Conservation (phyloP, 257 asterid genomes). For the Nicotiana tomentosiformis region DNA sequence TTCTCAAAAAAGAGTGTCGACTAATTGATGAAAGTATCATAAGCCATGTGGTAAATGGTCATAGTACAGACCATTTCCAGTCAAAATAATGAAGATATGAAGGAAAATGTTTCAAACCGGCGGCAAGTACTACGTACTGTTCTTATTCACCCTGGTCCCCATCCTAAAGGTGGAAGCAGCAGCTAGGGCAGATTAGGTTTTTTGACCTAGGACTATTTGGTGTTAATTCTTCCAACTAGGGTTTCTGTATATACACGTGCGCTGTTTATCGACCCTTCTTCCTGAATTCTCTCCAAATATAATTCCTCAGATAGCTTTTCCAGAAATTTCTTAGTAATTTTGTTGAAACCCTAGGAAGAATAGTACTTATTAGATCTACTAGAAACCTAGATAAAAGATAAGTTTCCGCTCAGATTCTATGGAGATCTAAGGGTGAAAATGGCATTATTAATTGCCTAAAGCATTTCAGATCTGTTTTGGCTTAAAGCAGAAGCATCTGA, state of each 20-base stretch:
- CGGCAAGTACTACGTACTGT: no score
- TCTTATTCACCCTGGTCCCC: no score
- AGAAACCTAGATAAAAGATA: neutral
- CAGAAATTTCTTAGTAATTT: neutral
- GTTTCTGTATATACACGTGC: conserved; percentile 7
- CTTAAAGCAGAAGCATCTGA: neutral
- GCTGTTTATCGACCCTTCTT: neutral
- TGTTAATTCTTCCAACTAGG: neutral
- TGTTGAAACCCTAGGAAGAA: neutral
- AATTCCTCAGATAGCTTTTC: no score
- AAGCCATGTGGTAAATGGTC: neutral
- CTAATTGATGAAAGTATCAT: neutral
- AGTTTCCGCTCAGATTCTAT: neutral
- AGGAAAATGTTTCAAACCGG: neutral
- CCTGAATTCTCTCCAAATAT: neutral
- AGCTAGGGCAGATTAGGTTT: neutral
- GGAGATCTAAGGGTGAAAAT: neutral
- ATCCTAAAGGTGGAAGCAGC: no score
- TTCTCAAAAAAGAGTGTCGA: no score
- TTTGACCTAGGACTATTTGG: neutral
- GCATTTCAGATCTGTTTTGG: neutral
- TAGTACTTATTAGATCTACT: neutral
- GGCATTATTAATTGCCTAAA: neutral
- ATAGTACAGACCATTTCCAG: neutral
- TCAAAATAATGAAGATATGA: neutral